Evolutionary conservation across 2,329 filamentous ascomycete species (phyloP).

Genomic region (Pseudogymnoascus sp.): DNA sequence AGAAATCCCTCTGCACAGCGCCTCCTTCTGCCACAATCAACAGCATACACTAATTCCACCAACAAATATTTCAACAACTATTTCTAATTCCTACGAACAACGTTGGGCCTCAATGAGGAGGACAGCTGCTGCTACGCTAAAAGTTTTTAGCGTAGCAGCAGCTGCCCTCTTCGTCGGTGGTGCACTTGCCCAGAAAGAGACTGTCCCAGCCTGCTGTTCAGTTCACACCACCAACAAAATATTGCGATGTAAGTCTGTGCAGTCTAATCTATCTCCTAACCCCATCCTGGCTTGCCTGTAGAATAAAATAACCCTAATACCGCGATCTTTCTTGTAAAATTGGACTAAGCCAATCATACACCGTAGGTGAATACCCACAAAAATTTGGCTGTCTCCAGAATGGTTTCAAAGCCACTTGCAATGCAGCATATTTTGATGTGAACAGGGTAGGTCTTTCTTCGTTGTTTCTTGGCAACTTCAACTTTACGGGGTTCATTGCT

Average conservation of each 20-base stretch:
- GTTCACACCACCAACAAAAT: not conserved
- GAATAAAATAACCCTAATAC: not conserved
- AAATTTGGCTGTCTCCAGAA: not conserved
- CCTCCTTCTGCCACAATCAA: too few relatives aligned
- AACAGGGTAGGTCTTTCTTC: not conserved
- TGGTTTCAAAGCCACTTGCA: not conserved
- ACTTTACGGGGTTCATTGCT: not conserved
- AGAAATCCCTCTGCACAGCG: too few relatives aligned
- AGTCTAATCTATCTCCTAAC: not conserved
- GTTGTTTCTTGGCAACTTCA: not conserved
- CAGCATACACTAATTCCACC: too few relatives aligned
- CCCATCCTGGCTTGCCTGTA: not conserved
- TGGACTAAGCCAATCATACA: not conserved
- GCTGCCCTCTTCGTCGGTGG: not conserved
- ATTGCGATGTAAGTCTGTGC: not conserved
- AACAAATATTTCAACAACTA: too few relatives aligned
- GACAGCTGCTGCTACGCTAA: too few relatives aligned
- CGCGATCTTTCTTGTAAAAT: not conserved
- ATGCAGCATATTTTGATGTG: not conserved
- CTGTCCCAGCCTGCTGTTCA: not conserved
- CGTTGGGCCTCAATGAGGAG: not conserved
- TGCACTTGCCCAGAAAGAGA: not conserved
- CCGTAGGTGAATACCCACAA: not conserved
- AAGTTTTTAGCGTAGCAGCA: not conserved
- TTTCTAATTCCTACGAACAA: too few relatives aligned